These are phyloP conservation scores for Suhomyces anneliseae DNA, from an alignment of 1,139 yeast genomes.

Conservation along the genomic window DNA sequence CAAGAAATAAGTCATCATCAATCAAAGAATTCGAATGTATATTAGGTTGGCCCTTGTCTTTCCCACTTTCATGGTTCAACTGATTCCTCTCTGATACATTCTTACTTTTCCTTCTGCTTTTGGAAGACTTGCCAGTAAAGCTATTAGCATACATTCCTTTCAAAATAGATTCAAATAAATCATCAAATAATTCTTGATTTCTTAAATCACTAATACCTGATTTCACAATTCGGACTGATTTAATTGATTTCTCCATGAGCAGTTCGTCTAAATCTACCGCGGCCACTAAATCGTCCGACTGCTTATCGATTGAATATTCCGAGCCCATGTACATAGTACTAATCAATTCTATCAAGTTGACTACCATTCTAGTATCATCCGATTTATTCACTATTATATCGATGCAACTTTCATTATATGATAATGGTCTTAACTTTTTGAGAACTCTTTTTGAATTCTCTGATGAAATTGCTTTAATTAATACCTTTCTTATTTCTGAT, in stretches of 20 bases:
- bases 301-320: background rate
- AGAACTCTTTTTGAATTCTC: slow-evolving; percentile 29
- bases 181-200: slow-evolving; percentile 13
- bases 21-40: too few species aligned
- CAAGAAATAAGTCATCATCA: slow-evolving; percentile 13
- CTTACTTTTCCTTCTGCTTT: too few species aligned
- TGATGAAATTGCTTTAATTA: slow-evolving; percentile 25
- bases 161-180: slow-evolving; percentile 16
- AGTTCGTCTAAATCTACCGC: background rate
- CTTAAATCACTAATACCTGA: slow-evolving; percentile 16
- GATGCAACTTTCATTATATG: slow-evolving; percentile 16
- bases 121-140: too few species aligned
- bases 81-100: too few species aligned
- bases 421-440: slow-evolving; percentile 13
- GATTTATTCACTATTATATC: slow-evolving; percentile 19
- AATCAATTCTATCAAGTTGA: slow-evolving; percentile 32
- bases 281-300: background rate
- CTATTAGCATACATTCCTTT: background rate
- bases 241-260: slow-evolving; percentile 9
- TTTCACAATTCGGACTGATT: slow-evolving; percentile 7
- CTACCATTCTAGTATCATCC: slow-evolving; percentile 34
- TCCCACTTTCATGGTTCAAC: too few species aligned
- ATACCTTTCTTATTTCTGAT: slow-evolving; percentile 23
- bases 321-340: slow-evolving; percentile 17
- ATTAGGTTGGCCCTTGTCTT: too few species aligned